phyloP scores from a whole-genome alignment of 2,329 filamentous ascomycete genomes.

The Claviceps pazoutovae region DNA sequence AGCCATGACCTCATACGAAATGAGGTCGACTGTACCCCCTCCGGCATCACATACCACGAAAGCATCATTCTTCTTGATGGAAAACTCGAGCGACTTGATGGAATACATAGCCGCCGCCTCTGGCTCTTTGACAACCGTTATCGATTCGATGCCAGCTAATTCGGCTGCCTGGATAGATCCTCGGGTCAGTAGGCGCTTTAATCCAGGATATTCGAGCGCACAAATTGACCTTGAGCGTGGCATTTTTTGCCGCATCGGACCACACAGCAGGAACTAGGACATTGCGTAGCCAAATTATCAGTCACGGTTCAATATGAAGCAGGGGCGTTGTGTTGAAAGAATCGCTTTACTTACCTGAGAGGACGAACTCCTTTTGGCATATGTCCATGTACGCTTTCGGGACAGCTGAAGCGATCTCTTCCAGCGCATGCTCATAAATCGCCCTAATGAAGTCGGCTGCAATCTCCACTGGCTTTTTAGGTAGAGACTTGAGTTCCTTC shows the following conservation, averaged over 20 bases:
- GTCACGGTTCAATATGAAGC: neutral
- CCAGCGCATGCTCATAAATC: constrained; percentile 18
- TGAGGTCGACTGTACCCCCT: constrained; percentile 39
- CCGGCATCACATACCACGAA: constrained; percentile 41
- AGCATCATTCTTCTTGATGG: constrained; percentile 28
- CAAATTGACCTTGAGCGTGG: constrained; percentile 19
- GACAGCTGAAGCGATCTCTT: constrained; percentile 19
- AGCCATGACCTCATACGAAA: constrained; percentile 34
- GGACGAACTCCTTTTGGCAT: constrained; percentile 20
- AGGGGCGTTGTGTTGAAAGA: neutral
- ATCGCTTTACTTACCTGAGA: constrained; percentile 22
- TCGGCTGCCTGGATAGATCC: constrained; percentile 18
- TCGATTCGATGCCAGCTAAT: constrained; percentile 25
- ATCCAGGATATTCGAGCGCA: neutral
- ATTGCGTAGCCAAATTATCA: neutral
- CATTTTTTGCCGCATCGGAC: constrained; percentile 39
- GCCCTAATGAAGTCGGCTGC: constrained; percentile 7
- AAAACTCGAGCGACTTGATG: constrained; percentile 26
- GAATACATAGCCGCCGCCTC: constrained; percentile 37
- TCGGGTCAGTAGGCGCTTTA: neutral
- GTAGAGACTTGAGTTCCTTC: constrained; percentile 4
- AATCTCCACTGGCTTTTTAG: constrained; percentile 7
- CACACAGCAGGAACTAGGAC: constrained; percentile 45
- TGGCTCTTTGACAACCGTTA: constrained; percentile 35
- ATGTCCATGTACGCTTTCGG: constrained; percentile 7